Percentiles rank a stretch among this genome's conserved stretches.
Evolutionary conservation across 2,329 filamentous ascomycete genomes (phyloP).

Genomic region (Epichloe amarillans): DNA sequence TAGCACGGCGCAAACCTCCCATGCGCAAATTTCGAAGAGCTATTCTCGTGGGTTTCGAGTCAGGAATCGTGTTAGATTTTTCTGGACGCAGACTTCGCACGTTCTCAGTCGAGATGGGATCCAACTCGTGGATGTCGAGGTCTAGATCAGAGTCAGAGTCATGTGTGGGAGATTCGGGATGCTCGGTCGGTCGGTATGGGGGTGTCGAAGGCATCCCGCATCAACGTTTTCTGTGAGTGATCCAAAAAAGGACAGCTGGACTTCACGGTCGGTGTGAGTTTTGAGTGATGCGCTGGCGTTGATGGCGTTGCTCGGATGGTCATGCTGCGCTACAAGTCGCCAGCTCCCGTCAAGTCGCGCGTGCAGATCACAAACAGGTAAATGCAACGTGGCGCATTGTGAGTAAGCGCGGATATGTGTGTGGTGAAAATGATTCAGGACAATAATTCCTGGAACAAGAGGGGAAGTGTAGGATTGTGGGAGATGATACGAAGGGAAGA

Average conservation of each 20-base stretch:
- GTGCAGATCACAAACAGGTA: constrained; percentile 1
- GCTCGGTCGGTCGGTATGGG: constrained; percentile 39
- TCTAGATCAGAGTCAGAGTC: constrained; percentile 63
- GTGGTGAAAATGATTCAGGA: neutral
- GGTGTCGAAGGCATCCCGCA: constrained; percentile 45
- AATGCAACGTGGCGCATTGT: constrained; percentile 8
- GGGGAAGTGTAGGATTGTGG: neutral
- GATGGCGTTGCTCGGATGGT: constrained; percentile 6
- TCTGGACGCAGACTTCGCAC: constrained; percentile 18
- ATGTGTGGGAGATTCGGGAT: constrained; percentile 49
- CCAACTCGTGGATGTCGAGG: constrained; percentile 69
- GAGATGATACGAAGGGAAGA: neutral
- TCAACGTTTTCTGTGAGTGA: constrained; percentile 3
- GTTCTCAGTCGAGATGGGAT: constrained; percentile 40
- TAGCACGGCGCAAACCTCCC: constrained; percentile 45
- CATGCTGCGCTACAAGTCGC: constrained; percentile 10
- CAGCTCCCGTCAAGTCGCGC: neutral
- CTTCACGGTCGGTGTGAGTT: constrained; percentile 7
- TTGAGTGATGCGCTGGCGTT: constrained; percentile 7
- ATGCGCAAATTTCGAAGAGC: constrained; percentile 59
- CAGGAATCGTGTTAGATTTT: constrained; percentile 22
- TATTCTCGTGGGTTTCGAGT: constrained; percentile 45
- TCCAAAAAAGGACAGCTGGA: constrained; percentile 3
- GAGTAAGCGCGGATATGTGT: neutral
- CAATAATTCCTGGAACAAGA: too few relatives aligned